Percentiles rank a stretch among this genome's conserved stretches.
Evolutionary conservation across 257 asterid genomes (phyloP).

Genomic region (Gentiana straminea): DNA sequence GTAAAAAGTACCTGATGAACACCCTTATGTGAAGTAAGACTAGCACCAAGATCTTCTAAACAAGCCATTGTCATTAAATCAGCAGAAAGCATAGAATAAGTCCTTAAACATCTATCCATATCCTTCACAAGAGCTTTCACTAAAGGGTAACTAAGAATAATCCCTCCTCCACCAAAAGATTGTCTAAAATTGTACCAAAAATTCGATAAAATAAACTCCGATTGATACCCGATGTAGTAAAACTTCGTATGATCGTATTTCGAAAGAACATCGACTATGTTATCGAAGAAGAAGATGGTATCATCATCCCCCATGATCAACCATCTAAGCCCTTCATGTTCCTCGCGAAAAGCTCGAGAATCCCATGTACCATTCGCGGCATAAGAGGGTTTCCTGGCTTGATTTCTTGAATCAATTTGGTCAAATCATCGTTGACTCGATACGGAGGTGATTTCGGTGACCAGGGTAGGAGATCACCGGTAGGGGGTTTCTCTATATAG

Average conservation of each 20-base stretch:
- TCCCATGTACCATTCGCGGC: conserved; percentile 22
- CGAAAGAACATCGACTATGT: conserved; percentile 34
- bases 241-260: conserved; percentile 46
- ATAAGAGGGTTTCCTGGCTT: conserved; percentile 3
- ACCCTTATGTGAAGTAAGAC: conserved; percentile 41
- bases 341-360: conserved; percentile 23
- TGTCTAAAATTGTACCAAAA: conserved; percentile 41
- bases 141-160: conserved; percentile 47
- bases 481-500: conserved; percentile 16
- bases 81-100: conserved; percentile 32
- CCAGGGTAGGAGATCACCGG: conserved; percentile 19
- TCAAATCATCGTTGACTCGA: conserved; percentile 11
- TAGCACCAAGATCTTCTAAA: conserved; percentile 52
- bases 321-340: conserved; percentile 37
- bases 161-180: conserved; percentile 73
- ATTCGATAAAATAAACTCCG: conserved; percentile 47
- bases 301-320: conserved; percentile 77
- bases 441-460: conserved; percentile 17
- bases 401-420: conserved; percentile 3
- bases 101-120: conserved; percentile 36
- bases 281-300: conserved; percentile 48
- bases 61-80: conserved; percentile 53
- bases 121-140: conserved; percentile 37
- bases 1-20: conserved; percentile 40
- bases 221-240: conserved; percentile 42